Conservation (phyloP, 495 filamentous ascomycete genomes). For the Letharia columbiana region DNA sequence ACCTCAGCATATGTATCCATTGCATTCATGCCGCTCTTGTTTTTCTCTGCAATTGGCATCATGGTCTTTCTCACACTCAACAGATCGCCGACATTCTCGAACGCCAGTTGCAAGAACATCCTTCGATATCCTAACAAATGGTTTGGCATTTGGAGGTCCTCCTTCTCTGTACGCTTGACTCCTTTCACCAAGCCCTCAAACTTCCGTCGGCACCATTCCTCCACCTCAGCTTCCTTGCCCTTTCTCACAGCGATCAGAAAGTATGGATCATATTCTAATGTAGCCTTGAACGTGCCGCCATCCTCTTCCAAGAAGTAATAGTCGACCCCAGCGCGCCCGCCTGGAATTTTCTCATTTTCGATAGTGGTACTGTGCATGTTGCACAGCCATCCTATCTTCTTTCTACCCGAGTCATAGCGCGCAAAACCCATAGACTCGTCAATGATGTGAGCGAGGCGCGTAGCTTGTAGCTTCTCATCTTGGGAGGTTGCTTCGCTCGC, state of each 20-base stretch:
- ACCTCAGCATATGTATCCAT: conserved; percentile 99
- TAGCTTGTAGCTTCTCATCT: conserved; percentile 78
- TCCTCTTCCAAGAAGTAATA: conserved; percentile 96
- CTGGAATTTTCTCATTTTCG: conserved; percentile 71
- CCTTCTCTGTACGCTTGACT: conserved; percentile 71
- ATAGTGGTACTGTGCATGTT: conserved; percentile 88
- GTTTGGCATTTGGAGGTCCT: conserved; percentile 93
- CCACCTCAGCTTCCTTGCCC: conserved; percentile 82
- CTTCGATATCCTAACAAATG: conserved; percentile 86
- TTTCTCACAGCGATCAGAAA: conserved; percentile 86
- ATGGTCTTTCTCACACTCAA: conserved; percentile 73
- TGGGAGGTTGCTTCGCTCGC: conserved; percentile 75
- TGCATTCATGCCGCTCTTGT: conserved; percentile 84
- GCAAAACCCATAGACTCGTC: conserved; percentile 92
- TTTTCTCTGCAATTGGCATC: conserved; percentile 90
- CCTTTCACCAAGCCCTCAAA: conserved; percentile 80
- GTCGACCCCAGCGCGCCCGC: conserved; percentile 83
- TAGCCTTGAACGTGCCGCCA: conserved; percentile 90
- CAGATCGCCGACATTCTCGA: conserved; percentile 79
- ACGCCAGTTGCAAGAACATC: conserved; percentile 75
- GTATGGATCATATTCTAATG: conserved; percentile 92
- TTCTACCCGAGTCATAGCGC: conserved; percentile 82
- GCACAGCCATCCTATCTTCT: conserved; percentile 83
- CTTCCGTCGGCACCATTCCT: conserved; percentile 84
- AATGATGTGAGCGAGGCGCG: conserved; percentile 75